Conservation (phyloP, 768 basidiomycete species). For the Tulasnella sp. region DNA sequence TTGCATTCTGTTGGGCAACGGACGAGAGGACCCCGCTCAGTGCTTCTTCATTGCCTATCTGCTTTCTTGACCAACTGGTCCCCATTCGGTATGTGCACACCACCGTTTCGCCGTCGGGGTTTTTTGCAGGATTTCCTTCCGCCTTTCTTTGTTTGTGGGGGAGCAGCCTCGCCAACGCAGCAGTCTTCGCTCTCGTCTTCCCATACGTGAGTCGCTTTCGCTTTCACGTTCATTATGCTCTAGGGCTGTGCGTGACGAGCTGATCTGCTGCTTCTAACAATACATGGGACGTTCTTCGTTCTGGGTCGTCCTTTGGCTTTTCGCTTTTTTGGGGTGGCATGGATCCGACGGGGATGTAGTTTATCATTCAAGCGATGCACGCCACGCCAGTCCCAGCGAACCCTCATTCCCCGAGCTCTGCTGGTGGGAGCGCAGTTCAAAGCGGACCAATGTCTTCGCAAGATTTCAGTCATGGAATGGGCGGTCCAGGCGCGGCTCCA, state of each 20-base stretch:
- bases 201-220: slow-evolving; percentile 61
- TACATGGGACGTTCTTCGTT: not conserved
- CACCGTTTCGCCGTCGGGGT: not conserved
- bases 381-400: slow-evolving; percentile 74
- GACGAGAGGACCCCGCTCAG: slow-evolving; percentile 32
- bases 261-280: slow-evolving; percentile 9
- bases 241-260: slow-evolving; percentile 30
- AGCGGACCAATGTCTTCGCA: slow-evolving; percentile 1
- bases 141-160: slow-evolving; percentile 74
- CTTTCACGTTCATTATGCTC: slow-evolving; percentile 5
- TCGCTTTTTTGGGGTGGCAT: too few species aligned
- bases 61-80: not conserved
- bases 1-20: not conserved
- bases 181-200: slow-evolving; percentile 79
- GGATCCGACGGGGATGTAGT: slow-evolving; percentile 50
- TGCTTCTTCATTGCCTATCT: not conserved
- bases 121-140: slow-evolving; percentile 62
- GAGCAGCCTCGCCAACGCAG: slow-evolving; percentile 75
- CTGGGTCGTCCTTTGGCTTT: not conserved
- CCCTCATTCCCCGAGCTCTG: slow-evolving; percentile 63
- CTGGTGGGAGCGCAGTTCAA: not conserved
- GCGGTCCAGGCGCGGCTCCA: slow-evolving; percentile 24
- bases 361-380: slow-evolving; percentile 81
- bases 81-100: not conserved
- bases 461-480: not conserved